Percentiles rank a stretch among this genome's conserved stretches.
Conservation (phyloP, 352 stramenopile genomes). For the Phytophthora litchii region DNA sequence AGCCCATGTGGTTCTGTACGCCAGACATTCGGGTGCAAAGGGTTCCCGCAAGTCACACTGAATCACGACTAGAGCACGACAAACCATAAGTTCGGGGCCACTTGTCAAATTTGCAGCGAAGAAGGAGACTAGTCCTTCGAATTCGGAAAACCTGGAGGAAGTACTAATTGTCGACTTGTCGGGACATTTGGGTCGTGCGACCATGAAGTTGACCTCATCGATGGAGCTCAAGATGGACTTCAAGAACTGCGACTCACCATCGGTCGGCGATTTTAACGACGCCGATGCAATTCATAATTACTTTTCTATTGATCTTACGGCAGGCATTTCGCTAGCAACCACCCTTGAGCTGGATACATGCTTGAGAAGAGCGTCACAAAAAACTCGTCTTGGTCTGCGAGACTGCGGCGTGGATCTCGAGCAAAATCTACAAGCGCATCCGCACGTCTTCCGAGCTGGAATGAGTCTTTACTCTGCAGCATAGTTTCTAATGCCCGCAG, state of each 20-base stretch:
- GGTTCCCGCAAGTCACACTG: neutral
- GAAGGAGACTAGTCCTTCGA: conserved; percentile 6
- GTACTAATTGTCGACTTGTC: conserved; percentile 25
- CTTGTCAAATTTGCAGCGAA: conserved; percentile 25
- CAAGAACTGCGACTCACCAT: conserved; percentile 20
- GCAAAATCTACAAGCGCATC: conserved; percentile 79
- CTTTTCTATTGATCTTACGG: conserved; percentile 32
- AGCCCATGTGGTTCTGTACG: conserved; percentile 19
- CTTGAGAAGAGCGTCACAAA: conserved; percentile 85
- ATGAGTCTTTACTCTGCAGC: conserved; percentile 79
- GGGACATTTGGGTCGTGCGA: conserved; percentile 21
- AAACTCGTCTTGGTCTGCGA: conserved; percentile 87
- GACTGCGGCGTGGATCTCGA: conserved; percentile 63
- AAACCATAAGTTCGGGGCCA: no score
- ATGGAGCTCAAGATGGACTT: conserved; percentile 29
- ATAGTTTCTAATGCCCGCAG: conserved; percentile 71
- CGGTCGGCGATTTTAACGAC: no score
- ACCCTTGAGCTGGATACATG: conserved; percentile 82
- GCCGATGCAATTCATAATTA: conserved; percentile 24
- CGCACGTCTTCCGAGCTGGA: conserved; percentile 73
- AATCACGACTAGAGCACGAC: neutral
- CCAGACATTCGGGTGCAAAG: conserved; percentile 9
- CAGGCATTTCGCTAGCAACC: conserved; percentile 78
- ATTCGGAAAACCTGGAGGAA: conserved; percentile 16
- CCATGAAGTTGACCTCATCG: conserved; percentile 18